phyloP scores from a whole-genome alignment of 176 grass and related monocot genomes.

The Hsuehochloa calcarea region DNA sequence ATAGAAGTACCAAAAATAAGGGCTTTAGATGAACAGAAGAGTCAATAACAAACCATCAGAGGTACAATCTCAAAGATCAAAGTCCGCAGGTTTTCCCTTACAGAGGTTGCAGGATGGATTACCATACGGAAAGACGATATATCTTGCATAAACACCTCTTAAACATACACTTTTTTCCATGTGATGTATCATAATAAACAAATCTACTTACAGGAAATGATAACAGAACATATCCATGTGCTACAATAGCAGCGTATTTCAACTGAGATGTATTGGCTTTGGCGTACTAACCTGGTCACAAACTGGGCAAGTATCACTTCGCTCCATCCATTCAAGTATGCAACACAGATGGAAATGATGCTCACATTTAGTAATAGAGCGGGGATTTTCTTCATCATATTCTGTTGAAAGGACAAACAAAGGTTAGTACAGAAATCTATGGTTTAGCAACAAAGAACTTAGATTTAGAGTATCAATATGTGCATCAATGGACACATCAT shows the following conservation, averaged over 20 bases:
- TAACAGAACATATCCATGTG: not conserved
- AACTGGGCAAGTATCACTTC: conserved; percentile 81
- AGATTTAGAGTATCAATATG: not conserved
- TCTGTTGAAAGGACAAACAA: conserved; percentile 49
- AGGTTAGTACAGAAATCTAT: conserved; percentile 6
- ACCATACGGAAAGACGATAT: not conserved
- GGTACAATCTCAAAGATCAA: not conserved
- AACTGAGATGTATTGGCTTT: not conserved
- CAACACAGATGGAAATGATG: conserved; percentile 90
- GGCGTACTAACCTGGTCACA: conserved; percentile 69
- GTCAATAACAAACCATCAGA: not conserved
- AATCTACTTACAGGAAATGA: not conserved
- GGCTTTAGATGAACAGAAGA: not conserved
- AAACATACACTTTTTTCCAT: not conserved
- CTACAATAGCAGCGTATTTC: not conserved
- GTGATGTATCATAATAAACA: not conserved
- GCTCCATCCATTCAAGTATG: conserved; percentile 96
- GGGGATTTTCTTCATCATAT: conserved; percentile 73
- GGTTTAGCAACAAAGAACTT: not conserved
- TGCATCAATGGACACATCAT: not conserved
- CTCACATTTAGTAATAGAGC: conserved; percentile 76
- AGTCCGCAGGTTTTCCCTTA: not conserved
- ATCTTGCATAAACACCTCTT: not conserved
- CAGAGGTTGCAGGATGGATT: not conserved
- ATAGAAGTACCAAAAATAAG: not conserved